Base-by-base conservation (phyloP, 176 grass and related monocot species). In the Oryza punctata region DNA sequence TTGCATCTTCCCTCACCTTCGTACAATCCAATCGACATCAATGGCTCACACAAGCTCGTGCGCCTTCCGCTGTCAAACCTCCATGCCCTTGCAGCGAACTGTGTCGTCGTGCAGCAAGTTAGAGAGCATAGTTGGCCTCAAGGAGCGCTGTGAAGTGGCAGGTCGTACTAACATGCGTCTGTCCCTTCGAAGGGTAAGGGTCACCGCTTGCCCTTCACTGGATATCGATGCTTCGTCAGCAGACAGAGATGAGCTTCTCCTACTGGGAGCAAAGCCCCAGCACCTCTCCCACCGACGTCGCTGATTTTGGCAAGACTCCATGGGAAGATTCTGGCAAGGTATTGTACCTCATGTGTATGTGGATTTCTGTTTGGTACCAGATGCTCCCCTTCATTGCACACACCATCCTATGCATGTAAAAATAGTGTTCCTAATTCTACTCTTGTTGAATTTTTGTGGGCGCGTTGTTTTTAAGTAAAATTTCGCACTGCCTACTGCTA, bases 101-200 rank as follows among this genome's bases (percentile, higher is more conserved):
- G 23, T 81, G 12, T 72, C 47, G 2, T 28, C 52, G 6, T 81
- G 79, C 69, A 44, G 69, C 21, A 71, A 71, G 69, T 25, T 71
- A 10, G 38, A n/a, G n/a, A 25, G 21, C 9, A 71, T 71, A 44
- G 37, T 14, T 71, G 69, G 69, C 1, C 69, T 71, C 21, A 43
- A 14, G 69, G 69, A 71, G 37, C n/a, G 37, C 0, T 41, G 18
- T 35, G 65, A 67, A 18, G 7, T 35, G 28, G 37, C 7, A 71
- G 37, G 7, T 6, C 69, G 0, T 3, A 38, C 33, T 12, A 12
- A 25, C 4, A 10, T 14, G 37, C 69, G 44, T 7, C 37, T 21
- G 3, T 44, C 38, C 3, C 69, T 70, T 4, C 21, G 3, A n/a
- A 43, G 21, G 3, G 69, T 71, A 21, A 71, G 44, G 69, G 37